Conservation (phyloP, 176 grass and related monocot genomes). For the Avena eriantha region DNA sequence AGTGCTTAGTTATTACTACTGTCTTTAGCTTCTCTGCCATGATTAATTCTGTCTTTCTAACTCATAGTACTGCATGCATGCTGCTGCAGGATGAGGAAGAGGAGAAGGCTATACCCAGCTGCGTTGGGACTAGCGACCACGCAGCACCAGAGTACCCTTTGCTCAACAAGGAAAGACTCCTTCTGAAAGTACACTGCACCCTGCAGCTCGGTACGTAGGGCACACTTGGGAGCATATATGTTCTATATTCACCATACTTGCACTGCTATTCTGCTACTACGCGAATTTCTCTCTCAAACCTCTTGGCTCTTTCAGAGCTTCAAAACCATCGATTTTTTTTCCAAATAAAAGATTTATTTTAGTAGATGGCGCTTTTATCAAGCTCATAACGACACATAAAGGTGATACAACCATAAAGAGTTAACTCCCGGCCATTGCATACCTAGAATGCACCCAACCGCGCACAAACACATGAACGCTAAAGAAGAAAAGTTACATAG, state of each 20-base stretch:
- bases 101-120: neutral
- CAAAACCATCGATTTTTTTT: no score
- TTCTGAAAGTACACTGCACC: constrained; percentile 38
- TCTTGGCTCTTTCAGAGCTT: no score
- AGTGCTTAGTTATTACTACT: constrained; percentile 15
- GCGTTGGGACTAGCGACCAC: constrained; percentile 36
- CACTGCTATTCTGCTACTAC: no score
- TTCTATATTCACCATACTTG: neutral
- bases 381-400: no score
- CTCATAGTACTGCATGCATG: neutral
- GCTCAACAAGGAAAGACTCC: constrained; percentile 23
- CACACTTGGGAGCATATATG: constrained; percentile 20
- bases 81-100: constrained; percentile 16
- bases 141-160: constrained; percentile 11
- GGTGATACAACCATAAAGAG: no score
- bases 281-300: no score
- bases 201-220: constrained; percentile 20
- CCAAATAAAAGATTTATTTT: no score
- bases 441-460: no score
- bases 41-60: constrained; percentile 16
- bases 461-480: no score
- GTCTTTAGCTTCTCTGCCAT: constrained; percentile 6
- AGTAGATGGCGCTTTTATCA: no score
- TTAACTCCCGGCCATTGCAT: no score
- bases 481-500: no score